Conservation (phyloP, 2,329 filamentous ascomycete species). For the Phialophora tarda region DNA sequence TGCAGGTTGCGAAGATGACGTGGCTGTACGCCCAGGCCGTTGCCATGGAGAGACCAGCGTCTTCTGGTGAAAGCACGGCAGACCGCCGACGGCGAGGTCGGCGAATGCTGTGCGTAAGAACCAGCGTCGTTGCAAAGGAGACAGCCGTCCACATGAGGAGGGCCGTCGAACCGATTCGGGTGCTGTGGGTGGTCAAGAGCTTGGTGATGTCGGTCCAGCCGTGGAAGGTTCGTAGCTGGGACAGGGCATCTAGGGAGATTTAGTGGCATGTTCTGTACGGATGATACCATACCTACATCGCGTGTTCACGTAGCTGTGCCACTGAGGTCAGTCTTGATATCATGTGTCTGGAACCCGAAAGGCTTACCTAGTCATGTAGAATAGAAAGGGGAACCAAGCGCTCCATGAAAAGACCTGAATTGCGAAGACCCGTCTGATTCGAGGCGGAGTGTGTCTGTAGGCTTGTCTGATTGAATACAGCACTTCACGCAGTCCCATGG, state of each 20-base stretch:
- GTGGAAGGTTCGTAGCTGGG: constrained; percentile 4
- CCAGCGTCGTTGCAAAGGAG: background rate
- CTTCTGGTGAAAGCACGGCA: background rate
- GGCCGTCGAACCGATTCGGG: constrained; percentile 6
- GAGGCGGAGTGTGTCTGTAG: background rate
- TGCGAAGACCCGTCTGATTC: constrained; percentile 2
- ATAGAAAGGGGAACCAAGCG: constrained; percentile 6
- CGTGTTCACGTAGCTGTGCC: constrained; percentile 7
- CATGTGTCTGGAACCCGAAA: background rate
- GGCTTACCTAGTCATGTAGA: constrained; percentile 12
- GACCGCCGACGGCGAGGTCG: too few relatives aligned
- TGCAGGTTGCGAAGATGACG: constrained; percentile 7
- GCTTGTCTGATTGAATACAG: background rate
- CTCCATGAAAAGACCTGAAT: constrained; percentile 5
- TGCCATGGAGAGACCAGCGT: background rate
- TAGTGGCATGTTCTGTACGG: background rate
- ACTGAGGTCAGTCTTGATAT: background rate
- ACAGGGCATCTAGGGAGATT: constrained; percentile 3
- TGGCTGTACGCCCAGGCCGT: background rate
- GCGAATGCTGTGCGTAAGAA: background rate
- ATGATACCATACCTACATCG: constrained; percentile 3
- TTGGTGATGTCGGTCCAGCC: constrained; percentile 1
- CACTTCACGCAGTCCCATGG: background rate
- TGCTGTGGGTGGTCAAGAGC: background rate
- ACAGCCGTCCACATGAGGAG: constrained; percentile 3